These are phyloP conservation scores for Oligophagozyma castellii DNA, from an alignment of 1,139 yeast genomes.

Conservation along the genomic window DNA sequence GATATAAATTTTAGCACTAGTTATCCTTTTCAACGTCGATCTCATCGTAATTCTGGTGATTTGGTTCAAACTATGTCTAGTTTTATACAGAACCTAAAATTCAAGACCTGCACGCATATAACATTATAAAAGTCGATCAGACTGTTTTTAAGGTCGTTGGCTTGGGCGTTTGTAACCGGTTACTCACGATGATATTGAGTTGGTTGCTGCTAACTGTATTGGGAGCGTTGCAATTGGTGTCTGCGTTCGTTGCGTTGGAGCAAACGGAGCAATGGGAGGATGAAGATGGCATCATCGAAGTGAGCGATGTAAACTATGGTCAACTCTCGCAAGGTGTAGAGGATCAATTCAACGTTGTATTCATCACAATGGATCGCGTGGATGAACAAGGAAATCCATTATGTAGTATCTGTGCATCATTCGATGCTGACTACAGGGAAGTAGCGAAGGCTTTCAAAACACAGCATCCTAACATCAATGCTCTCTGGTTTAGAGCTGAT, in stretches of 20 bases:
- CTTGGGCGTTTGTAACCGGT: no score
- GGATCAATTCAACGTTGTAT: constrained; percentile 31
- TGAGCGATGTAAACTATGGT: constrained; percentile 23
- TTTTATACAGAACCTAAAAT: no score
- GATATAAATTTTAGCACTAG: constrained; percentile 6
- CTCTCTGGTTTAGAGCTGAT: constrained; percentile 41
- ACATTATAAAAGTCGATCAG: no score
- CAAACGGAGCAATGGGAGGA: constrained; percentile 5
- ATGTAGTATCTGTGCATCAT: constrained; percentile 32
- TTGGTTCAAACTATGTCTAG: no score
- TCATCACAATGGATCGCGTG: constrained; percentile 32
- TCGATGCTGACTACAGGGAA: constrained; percentile 28
- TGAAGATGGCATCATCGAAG: constrained; percentile 17
- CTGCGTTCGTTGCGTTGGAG: not conserved
- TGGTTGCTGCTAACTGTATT: no score
- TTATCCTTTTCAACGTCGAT: no score
- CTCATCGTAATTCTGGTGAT: no score
- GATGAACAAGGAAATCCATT: constrained; percentile 17
- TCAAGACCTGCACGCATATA: no score
- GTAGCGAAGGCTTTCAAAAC: constrained; percentile 33
- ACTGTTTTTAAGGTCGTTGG: no score
- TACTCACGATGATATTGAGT: no score
- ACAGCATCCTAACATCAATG: constrained; percentile 30
- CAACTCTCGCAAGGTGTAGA: constrained; percentile 24
- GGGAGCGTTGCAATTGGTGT: no score